phyloP scores from a whole-genome alignment of 805 yeast genomes.

The Tetrapisispora namnaoensis region DNA sequence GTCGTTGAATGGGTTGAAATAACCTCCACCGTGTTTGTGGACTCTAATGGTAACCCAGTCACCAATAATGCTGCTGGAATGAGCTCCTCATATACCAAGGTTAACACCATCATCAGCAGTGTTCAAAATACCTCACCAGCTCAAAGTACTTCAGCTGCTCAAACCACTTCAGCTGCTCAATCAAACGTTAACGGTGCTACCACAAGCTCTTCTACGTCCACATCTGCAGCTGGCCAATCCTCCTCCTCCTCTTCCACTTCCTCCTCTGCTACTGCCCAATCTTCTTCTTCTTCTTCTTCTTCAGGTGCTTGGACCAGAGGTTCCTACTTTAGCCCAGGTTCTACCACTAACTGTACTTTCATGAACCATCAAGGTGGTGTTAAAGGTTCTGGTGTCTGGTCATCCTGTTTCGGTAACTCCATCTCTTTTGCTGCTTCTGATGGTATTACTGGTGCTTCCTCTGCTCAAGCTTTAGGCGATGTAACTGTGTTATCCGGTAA shows the following conservation, averaged over 20 bases:
- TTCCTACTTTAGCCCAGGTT: slow-evolving; percentile 67
- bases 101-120: slow-evolving; percentile 6
- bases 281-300: slow-evolving; percentile 32
- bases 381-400: slow-evolving; percentile 80
- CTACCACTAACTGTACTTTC: slow-evolving; percentile 65
- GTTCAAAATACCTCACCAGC: slow-evolving; percentile 1
- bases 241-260: slow-evolving; percentile 23
- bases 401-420: slow-evolving; percentile 82
- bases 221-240: slow-evolving; percentile 13
- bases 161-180: slow-evolving; percentile 2
- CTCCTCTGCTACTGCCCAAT: slow-evolving; percentile 29
- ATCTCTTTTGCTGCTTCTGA: slow-evolving; percentile 74
- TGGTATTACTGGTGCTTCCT: slow-evolving; percentile 62
- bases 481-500: slow-evolving; percentile 59
- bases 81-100: slow-evolving; percentile 11
- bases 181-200: slow-evolving; percentile 1
- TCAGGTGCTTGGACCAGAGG: slow-evolving; percentile 62
- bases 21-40: slow-evolving; percentile 68
- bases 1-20: slow-evolving; percentile 60
- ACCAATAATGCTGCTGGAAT: slow-evolving; percentile 16
- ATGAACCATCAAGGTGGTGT: slow-evolving; percentile 83
- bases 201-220: slow-evolving; percentile 6
- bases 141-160: not conserved
- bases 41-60: slow-evolving; percentile 38
- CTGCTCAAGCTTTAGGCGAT: slow-evolving; percentile 59